These are phyloP conservation scores for Camellia oleifera DNA, from an alignment of 179 eudicot species.

Conservation along the genomic window DNA sequence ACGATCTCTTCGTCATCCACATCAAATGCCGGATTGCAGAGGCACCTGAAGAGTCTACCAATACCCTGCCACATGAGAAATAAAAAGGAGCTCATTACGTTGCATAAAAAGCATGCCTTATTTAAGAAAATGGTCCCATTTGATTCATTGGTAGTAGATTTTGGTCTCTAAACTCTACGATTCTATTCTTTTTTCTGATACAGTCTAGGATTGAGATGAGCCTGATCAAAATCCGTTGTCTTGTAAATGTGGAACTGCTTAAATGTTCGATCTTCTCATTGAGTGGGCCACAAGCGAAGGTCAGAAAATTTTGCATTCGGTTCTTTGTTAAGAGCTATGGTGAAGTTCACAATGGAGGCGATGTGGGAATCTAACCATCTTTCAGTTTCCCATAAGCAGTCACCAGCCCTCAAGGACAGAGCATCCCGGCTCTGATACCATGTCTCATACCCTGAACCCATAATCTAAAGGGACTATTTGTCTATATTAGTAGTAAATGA, in stretches of 20 bases:
- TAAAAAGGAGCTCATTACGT: not conserved
- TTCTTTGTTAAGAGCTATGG: too few species aligned
- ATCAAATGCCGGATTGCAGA: constrained; percentile 84
- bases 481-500: too few species aligned
- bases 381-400: too few species aligned
- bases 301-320: not conserved
- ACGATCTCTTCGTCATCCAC: constrained; percentile 93
- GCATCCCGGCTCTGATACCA: too few species aligned
- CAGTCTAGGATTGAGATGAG: not conserved
- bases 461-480: too few species aligned
- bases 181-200: not conserved
- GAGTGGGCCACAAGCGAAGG: not conserved
- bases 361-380: too few species aligned
- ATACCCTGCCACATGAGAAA: constrained; percentile 55
- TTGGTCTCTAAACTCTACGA: not conserved
- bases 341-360: too few species aligned
- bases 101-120: not conserved
- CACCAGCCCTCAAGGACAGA: too few species aligned
- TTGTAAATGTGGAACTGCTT: too few species aligned
- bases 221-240: not conserved
- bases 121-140: not conserved
- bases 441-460: too few species aligned
- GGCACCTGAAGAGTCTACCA: constrained; percentile 86
- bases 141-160: not conserved
- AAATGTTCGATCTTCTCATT: not conserved